phyloP scores from a whole-genome alignment of 2,329 filamentous ascomycete genomes.

The Pseudogymnoascus sp. region DNA sequence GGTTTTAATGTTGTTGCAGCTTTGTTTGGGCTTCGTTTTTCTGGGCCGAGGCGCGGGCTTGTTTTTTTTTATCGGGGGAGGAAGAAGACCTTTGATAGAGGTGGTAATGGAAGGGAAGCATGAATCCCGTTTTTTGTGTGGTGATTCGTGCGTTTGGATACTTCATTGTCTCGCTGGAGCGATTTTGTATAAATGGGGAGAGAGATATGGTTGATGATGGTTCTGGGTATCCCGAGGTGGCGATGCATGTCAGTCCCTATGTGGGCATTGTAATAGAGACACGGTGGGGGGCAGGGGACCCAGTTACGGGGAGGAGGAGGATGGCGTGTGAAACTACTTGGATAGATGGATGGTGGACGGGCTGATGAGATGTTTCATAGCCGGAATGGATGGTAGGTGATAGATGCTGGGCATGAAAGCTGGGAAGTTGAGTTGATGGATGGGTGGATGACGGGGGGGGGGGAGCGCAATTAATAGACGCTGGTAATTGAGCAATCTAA shows the following conservation, averaged over 20 bases:
- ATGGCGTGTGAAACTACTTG: not conserved
- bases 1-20: not conserved
- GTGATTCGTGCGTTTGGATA: not conserved
- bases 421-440: not conserved
- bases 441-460: not conserved
- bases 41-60: not conserved
- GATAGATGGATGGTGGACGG: not conserved
- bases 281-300: not conserved
- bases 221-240: not conserved
- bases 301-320: not conserved
- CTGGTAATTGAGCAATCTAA: not conserved
- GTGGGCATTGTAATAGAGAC: not conserved
- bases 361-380: not conserved
- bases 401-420: not conserved
- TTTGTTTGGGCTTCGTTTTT: not conserved
- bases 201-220: not conserved
- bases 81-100: not conserved
- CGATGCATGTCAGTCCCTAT: not conserved
- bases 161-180: not conserved
- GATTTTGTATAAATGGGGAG: not conserved
- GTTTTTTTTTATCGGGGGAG: not conserved
- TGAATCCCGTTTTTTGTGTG: not conserved
- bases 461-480: not conserved
- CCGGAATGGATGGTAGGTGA: not conserved
- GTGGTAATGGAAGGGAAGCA: not conserved